Conservation (phyloP, 1,284 basidiomycete genomes). For the Austroboletus rostrupii region DNA sequence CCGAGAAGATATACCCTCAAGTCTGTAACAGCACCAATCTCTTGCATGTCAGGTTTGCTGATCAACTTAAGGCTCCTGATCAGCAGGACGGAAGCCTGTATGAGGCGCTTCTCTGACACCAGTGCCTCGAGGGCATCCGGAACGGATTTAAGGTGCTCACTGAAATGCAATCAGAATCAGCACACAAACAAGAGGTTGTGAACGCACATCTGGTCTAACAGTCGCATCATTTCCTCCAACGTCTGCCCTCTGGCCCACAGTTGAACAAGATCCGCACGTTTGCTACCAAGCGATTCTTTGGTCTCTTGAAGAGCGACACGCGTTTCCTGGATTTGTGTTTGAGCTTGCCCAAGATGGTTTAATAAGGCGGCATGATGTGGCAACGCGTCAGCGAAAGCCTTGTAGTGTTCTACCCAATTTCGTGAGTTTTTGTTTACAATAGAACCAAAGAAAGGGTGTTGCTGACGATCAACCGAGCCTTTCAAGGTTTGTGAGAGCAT, state of each 20-base stretch:
- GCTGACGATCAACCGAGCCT: slow-evolving; percentile 81
- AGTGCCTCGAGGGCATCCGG: slow-evolving; percentile 91
- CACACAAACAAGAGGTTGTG: neutral
- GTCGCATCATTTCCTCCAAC: slow-evolving; percentile 85
- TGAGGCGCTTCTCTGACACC: slow-evolving; percentile 93
- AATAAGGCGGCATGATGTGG: slow-evolving; percentile 82
- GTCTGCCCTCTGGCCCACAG: slow-evolving; percentile 80
- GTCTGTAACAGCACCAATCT: slow-evolving; percentile 92
- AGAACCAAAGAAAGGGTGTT: neutral
- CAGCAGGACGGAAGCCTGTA: slow-evolving; percentile 87
- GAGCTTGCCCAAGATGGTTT: slow-evolving; percentile 65
- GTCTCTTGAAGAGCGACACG: slow-evolving; percentile 72
- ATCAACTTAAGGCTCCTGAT: slow-evolving; percentile 88
- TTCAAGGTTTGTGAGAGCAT: slow-evolving; percentile 76
- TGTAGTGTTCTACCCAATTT: slow-evolving; percentile 67
- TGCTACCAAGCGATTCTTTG: slow-evolving; percentile 73
- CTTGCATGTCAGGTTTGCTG: slow-evolving; percentile 88
- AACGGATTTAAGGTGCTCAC: slow-evolving; percentile 86
- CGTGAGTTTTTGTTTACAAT: slow-evolving; percentile 1
- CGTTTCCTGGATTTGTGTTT: slow-evolving; percentile 70
- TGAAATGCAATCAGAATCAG: slow-evolving; percentile 31
- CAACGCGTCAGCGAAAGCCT: slow-evolving; percentile 86
- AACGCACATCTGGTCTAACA: slow-evolving; percentile 86
- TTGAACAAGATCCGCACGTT: slow-evolving; percentile 82
- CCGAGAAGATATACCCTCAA: slow-evolving; percentile 80